A percentile compares a stretch with the other conserved stretches of the same genome.
These are phyloP conservation scores for Eutrema yunnanense DNA, from an alignment of 345 rosid species.

Conservation along the genomic window DNA sequence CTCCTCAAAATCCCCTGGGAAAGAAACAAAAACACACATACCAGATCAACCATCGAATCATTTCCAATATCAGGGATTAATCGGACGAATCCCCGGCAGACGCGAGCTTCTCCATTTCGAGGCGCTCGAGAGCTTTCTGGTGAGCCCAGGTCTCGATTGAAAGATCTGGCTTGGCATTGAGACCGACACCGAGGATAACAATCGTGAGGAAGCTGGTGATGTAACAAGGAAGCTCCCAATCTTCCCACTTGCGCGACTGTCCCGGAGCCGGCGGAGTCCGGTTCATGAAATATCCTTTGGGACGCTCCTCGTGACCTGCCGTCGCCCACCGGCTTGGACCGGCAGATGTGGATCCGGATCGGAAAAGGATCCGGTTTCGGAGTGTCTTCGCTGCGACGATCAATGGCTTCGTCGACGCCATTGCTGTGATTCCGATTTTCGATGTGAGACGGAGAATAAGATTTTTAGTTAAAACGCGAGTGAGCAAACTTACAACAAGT, in stretches of 20 bases:
- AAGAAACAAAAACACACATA: neutral
- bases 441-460: neutral
- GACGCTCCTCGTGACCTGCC: slow-evolving; percentile 86
- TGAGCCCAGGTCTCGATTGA: slow-evolving; percentile 98
- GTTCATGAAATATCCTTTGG: slow-evolving; percentile 82
- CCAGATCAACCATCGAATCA: slow-evolving; percentile 16
- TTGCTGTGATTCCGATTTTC: slow-evolving; percentile 5
- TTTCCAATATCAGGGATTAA: neutral
- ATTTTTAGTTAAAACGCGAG: neutral
- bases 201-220: slow-evolving; percentile 86
- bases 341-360: slow-evolving; percentile 43
- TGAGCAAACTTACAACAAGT: neutral
- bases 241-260: slow-evolving; percentile 89
- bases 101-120: slow-evolving; percentile 52
- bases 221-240: slow-evolving; percentile 99
- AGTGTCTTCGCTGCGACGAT: slow-evolving; percentile 36
- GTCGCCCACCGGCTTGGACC: slow-evolving; percentile 74
- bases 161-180: slow-evolving; percentile 95
- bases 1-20: neutral
- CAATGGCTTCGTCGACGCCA: slow-evolving; percentile 27
- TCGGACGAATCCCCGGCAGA: slow-evolving; percentile 20
- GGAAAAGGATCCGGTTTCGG: slow-evolving; percentile 53
- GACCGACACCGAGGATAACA: slow-evolving; percentile 92
- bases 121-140: slow-evolving; percentile 83
- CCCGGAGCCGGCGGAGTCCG: slow-evolving; percentile 64